Evolutionary conservation across 495 filamentous ascomycete genomes (phyloP).

Genomic region (Aspergillus saccharolyticus): DNA sequence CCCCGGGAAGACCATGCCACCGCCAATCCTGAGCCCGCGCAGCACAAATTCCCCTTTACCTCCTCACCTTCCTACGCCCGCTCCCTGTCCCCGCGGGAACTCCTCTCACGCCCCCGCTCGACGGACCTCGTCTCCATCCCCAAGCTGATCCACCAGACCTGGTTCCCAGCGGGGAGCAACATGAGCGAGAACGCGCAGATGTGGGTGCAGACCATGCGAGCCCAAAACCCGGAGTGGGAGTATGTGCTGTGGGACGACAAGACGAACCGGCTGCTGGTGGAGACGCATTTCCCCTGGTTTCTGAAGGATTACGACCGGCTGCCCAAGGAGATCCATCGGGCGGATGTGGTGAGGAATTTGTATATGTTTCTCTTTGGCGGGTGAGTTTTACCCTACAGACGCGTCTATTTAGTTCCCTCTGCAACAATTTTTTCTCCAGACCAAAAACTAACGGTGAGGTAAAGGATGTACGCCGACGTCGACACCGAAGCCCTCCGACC

Average conservation of each 20-base stretch:
- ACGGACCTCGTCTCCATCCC: constrained; percentile 15
- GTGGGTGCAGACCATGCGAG: constrained; percentile 17
- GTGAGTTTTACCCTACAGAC: background rate
- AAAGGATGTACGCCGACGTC: constrained; percentile 24
- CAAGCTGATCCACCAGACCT: constrained; percentile 23
- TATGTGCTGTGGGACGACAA: constrained; percentile 24
- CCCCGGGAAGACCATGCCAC: background rate
- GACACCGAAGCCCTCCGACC: constrained; percentile 21
- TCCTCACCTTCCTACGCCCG: background rate
- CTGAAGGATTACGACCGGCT: constrained; percentile 13
- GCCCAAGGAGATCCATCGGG: constrained; percentile 19
- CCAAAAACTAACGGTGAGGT: too few species aligned
- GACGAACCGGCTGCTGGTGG: constrained; percentile 17
- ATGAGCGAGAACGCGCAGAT: constrained; percentile 18
- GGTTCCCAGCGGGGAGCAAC: constrained; percentile 23
- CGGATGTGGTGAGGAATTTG: constrained; percentile 20
- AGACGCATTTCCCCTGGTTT: constrained; percentile 20
- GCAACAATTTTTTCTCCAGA: too few species aligned
- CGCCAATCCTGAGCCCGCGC: background rate
- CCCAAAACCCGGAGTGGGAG: constrained; percentile 19
- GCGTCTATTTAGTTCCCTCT: too few species aligned
- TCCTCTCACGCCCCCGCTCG: constrained; percentile 15
- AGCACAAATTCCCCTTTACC: background rate
- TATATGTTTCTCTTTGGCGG: constrained; percentile 23
- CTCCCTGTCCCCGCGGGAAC: constrained; percentile 6